phyloP scores from a whole-genome alignment of 768 basidiomycete genomes.

The Lyophyllum atratum region DNA sequence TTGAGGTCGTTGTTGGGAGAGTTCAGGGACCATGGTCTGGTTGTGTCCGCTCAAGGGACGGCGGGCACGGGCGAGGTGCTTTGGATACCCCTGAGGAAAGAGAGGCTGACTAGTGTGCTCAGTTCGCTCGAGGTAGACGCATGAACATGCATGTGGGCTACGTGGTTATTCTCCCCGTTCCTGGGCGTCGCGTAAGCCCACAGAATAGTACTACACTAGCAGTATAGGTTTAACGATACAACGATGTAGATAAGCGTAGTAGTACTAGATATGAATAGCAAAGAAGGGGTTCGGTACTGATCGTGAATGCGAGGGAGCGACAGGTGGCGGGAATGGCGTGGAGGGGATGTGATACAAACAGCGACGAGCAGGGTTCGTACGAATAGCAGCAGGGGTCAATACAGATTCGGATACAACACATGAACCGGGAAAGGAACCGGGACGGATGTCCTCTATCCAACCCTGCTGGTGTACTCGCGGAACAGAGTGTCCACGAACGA shows the following conservation, averaged over 20 bases:
- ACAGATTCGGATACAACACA: not conserved
- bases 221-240: slow-evolving; percentile 22
- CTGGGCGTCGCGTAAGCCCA: not conserved
- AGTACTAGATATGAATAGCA: slow-evolving; percentile 22
- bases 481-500: slow-evolving; percentile 65
- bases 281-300: not conserved
- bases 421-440: not conserved
- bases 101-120: slow-evolving; percentile 59
- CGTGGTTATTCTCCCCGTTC: slow-evolving; percentile 11
- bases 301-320: slow-evolving; percentile 3
- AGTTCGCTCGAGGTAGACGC: slow-evolving; percentile 18
- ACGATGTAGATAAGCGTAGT: slow-evolving; percentile 20
- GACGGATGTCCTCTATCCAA: slow-evolving; percentile 10
- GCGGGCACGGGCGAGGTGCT: slow-evolving; percentile 60
- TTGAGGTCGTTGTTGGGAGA: slow-evolving; percentile 83
- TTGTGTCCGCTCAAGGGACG: slow-evolving; percentile 53
- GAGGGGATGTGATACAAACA: slow-evolving; percentile 9
- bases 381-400: not conserved
- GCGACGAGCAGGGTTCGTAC: not conserved
- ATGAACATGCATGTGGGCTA: slow-evolving; percentile 9
- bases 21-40: slow-evolving; percentile 87
- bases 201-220: slow-evolving; percentile 17
- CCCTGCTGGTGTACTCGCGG: slow-evolving; percentile 44
- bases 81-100: slow-evolving; percentile 88
- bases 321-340: not conserved